Evolutionary conservation across 352 stramenopile species (phyloP), one percentile per base, ranked within the genome.

Genomic region (Plasmopara viticola): DNA sequence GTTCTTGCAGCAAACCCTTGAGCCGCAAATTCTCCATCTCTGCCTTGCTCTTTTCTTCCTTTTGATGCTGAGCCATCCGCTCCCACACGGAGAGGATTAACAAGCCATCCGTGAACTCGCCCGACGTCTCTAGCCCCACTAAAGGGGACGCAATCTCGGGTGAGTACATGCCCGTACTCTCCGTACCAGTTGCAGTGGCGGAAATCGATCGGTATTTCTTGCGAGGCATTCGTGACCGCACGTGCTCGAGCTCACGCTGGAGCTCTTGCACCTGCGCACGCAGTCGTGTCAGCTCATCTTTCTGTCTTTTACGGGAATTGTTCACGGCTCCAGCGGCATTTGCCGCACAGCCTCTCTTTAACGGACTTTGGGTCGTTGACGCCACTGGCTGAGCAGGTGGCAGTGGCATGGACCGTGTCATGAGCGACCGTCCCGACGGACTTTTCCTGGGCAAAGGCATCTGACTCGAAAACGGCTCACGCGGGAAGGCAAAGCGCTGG

Each of bases 21-120:
- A 84, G 67, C 2, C 69, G 69, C 31, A 78, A 59, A 44, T 88
- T 88, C 52, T 88, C 72, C 70, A 84, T 83, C 67, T 86, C 72
- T 0, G 74, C 74, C 44, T 79, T 77, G 47, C 70, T 78, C 54
- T 81, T 81, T 50, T 83, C 72, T 42, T 84, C 72, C 40, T 83
- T 84, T 52, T 86, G 72, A 48, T 80, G 70, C 25, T 69, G 60
- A 14, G 78, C 78, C 57, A 88, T 82, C 42, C 70, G 72, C 42
- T 86, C 68, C 78, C 78, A 88, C 18, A 85, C 66, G 0, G 66
- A 56, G 15, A 70, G 52, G 0, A 67, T 56, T 20, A 62, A 43
- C 7, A 54, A 20, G 15, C 46, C 39, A 15, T 50, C 56, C 6
- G 37, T 58, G 0, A 28, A 42, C 20, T 56, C 43, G 6, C 40